These are phyloP conservation scores for Sarcodon sp. DNA, from an alignment of 768 basidiomycete species.

Conservation along the genomic window DNA sequence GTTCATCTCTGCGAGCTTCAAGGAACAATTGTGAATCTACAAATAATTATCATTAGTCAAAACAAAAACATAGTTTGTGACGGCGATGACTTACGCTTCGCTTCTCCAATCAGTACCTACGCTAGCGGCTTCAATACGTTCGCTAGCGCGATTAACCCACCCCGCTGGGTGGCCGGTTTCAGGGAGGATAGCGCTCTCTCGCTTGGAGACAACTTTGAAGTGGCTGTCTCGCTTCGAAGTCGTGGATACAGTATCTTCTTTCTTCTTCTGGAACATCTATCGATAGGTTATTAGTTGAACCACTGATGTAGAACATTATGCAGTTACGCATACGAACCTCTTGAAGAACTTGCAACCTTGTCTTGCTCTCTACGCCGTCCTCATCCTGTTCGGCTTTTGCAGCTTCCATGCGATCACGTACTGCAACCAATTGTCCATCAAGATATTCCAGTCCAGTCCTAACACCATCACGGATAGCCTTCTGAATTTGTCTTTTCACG, in stretches of 20 bases:
- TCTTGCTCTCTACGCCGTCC: conserved; percentile 14
- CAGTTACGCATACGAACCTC: conserved; percentile 26
- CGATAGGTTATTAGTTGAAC: conserved; percentile 3
- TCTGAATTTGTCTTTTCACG: conserved; percentile 66
- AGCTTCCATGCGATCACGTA: conserved; percentile 67
- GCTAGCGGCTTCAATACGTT: conserved; percentile 28
- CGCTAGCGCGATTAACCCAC: conserved; percentile 50
- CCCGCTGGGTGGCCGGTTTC: conserved; percentile 54
- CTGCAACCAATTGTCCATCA: conserved; percentile 82
- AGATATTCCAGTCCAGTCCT: conserved; percentile 75
- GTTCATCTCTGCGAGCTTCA: no score
- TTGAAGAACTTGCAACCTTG: conserved; percentile 36
- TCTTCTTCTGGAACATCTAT: conserved; percentile 49
- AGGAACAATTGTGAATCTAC: no score
- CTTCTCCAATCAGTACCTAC: conserved; percentile 41
- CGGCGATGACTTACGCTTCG: conserved; percentile 25
- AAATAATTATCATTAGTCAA: no score
- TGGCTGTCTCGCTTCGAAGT: conserved; percentile 25
- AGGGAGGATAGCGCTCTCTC: conserved; percentile 49
- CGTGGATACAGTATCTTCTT: conserved; percentile 31
- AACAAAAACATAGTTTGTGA: background rate
- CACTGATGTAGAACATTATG: background rate
- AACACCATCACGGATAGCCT: conserved; percentile 53
- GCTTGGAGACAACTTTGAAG: conserved; percentile 75
- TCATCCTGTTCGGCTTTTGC: conserved; percentile 33